Conservation (phyloP, 805 yeast species). For the Kodamaea leandrae region DNA sequence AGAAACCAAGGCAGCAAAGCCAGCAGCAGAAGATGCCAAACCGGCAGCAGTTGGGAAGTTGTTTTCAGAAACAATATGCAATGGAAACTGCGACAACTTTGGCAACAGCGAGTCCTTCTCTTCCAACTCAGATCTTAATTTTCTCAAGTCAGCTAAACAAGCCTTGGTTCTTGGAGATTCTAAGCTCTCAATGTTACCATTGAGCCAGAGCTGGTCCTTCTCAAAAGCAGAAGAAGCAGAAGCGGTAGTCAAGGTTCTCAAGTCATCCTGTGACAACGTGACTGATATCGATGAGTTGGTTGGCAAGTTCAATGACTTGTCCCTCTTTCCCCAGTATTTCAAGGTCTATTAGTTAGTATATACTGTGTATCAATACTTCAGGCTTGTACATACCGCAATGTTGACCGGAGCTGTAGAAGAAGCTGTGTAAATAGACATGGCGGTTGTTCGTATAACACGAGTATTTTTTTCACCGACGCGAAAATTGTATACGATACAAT, state of each 20-base stretch:
- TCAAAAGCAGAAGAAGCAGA: slow-evolving; percentile 57
- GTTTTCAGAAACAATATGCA: slow-evolving; percentile 87
- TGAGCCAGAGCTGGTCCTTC: slow-evolving; percentile 75
- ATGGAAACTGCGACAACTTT: slow-evolving; percentile 56
- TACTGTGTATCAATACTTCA: neutral
- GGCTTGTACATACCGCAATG: slow-evolving; percentile 53
- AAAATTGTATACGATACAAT: no score
- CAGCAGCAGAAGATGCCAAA: slow-evolving; percentile 96
- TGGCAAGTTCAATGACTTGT: slow-evolving; percentile 81
- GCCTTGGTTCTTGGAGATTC: slow-evolving; percentile 61
- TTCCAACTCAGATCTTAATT: slow-evolving; percentile 63
- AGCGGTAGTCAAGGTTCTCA: slow-evolving; percentile 89
- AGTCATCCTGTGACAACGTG: slow-evolving; percentile 85
- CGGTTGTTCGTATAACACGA: slow-evolving; percentile 2
- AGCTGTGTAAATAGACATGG: slow-evolving; percentile 61
- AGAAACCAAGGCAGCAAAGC: slow-evolving; percentile 91
- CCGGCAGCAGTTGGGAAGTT: slow-evolving; percentile 99
- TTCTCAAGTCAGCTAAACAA: slow-evolving; percentile 73
- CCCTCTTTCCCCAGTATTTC: slow-evolving; percentile 99
- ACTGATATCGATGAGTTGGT: slow-evolving; percentile 96
- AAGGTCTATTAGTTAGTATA: slow-evolving; percentile 53
- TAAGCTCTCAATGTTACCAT: slow-evolving; percentile 78
- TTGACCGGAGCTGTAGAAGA: slow-evolving; percentile 96
- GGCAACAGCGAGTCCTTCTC: slow-evolving; percentile 51
- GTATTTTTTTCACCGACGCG: neutral